Percentiles rank a stretch among this genome's conserved stretches.
Conservation (phyloP, 768 basidiomycete species). For the Amanita pallidorosea region DNA sequence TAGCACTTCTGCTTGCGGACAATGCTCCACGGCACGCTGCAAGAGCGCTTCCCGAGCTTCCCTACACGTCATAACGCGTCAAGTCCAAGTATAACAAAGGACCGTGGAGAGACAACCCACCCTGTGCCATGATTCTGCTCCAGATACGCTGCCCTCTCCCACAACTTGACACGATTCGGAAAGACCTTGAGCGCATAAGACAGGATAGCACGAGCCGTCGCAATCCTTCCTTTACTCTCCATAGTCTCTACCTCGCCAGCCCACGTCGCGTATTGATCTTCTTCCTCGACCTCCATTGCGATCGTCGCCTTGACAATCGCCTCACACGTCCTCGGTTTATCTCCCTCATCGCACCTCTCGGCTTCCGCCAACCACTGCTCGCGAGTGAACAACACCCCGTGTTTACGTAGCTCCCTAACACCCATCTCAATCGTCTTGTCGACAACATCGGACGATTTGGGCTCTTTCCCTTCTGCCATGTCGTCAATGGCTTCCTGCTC, state of each 20-base stretch:
- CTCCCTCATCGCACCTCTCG: constrained; percentile 81
- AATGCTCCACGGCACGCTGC: constrained; percentile 74
- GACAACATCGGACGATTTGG: constrained; percentile 34
- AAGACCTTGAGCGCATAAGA: constrained; percentile 89
- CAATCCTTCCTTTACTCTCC: constrained; percentile 61
- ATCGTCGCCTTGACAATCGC: constrained; percentile 94
- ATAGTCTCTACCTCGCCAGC: constrained; percentile 82
- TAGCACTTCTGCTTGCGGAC: constrained; percentile 90
- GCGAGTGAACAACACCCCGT: constrained; percentile 77
- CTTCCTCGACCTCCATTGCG: constrained; percentile 90
- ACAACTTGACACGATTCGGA: constrained; percentile 76
- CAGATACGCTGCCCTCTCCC: constrained; percentile 87
- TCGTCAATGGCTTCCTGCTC: constrained; percentile 64
- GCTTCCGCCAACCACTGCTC: constrained; percentile 98
- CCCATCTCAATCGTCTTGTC: constrained; percentile 86
- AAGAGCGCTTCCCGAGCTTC: constrained; percentile 79
- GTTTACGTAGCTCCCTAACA: constrained; percentile 65
- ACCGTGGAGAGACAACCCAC: constrained; percentile 21
- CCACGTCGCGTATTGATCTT: constrained; percentile 87
- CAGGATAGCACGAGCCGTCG: constrained; percentile 78
- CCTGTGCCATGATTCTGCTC: constrained; percentile 85
- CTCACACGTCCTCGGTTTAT: constrained; percentile 77
- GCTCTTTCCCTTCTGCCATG: constrained; percentile 9
- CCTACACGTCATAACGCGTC: constrained; percentile 21
- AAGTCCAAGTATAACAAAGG: neutral